Percentiles rank a stretch among this genome's conserved stretches.
Evolutionary conservation across 768 basidiomycete species (phyloP).

Genomic region (button mushroom (Agaricus bisporus)): DNA sequence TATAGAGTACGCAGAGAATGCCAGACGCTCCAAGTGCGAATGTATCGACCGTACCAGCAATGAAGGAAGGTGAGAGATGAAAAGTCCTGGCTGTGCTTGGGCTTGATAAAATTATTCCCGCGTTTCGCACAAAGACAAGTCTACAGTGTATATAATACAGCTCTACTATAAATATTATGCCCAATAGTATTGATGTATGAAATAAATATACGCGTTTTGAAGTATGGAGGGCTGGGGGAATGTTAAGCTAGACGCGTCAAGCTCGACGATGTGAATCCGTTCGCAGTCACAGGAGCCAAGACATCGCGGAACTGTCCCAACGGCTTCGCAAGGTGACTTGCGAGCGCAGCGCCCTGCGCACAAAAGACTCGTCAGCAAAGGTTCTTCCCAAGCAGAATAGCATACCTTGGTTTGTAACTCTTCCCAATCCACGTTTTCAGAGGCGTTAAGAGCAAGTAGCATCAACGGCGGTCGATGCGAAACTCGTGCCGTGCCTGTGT

Average conservation of each 20-base stretch:
- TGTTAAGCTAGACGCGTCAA: slow-evolving; percentile 12
- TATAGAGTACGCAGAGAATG: no score
- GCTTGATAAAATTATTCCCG: slow-evolving; percentile 16
- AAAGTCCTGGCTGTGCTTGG: not conserved
- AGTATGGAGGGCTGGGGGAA: not conserved
- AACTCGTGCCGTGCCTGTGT: slow-evolving; percentile 19
- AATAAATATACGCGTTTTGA: not conserved
- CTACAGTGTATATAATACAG: slow-evolving; percentile 10
- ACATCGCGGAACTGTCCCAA: slow-evolving; percentile 36
- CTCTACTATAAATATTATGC: slow-evolving; percentile 10
- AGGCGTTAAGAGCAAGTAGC: slow-evolving; percentile 65
- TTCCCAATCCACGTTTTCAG: slow-evolving; percentile 58
- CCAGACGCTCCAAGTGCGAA: no score
- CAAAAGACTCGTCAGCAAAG: slow-evolving; percentile 3
- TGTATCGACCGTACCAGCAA: no score
- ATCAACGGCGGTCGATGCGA: slow-evolving; percentile 45
- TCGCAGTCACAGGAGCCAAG: slow-evolving; percentile 19
- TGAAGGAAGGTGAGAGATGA: no score
- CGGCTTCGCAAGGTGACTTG: slow-evolving; percentile 37
- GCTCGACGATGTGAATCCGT: slow-evolving; percentile 17
- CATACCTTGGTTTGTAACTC: slow-evolving; percentile 57
- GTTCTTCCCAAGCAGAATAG: not conserved
- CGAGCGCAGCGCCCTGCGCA: slow-evolving; percentile 32
- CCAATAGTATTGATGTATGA: not conserved
- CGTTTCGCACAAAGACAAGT: slow-evolving; percentile 5